Conservation (phyloP, 2,329 filamentous ascomycete genomes). For the Claviceps quebecensis region DNA sequence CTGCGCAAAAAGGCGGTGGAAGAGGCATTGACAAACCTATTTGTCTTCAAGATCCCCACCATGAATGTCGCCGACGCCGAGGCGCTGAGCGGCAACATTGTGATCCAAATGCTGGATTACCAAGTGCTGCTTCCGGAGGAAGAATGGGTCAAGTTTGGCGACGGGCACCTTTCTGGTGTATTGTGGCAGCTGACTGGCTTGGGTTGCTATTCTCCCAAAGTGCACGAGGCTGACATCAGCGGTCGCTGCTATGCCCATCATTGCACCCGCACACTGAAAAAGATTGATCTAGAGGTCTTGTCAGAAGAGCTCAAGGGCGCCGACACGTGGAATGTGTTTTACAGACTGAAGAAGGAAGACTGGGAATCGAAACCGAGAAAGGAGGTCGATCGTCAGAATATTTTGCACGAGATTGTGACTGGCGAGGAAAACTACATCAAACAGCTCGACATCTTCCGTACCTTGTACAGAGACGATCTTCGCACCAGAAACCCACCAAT, state of each 20-base stretch:
- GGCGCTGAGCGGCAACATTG: constrained; percentile 62
- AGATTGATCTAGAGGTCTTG: constrained; percentile 71
- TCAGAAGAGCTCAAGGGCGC: constrained; percentile 51
- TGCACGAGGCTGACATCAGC: constrained; percentile 57
- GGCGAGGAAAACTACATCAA: constrained; percentile 86
- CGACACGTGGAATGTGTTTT: constrained; percentile 83
- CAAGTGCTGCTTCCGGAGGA: constrained; percentile 75
- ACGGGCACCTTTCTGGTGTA: constrained; percentile 70
- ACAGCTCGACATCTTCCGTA: constrained; percentile 71
- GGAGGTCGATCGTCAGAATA: constrained; percentile 85
- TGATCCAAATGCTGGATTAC: constrained; percentile 64
- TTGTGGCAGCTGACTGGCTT: constrained; percentile 83
- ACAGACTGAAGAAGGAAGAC: constrained; percentile 66
- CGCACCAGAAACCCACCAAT: constrained; percentile 61
- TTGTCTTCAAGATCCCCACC: constrained; percentile 88
- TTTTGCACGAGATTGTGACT: constrained; percentile 87
- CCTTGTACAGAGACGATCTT: constrained; percentile 75
- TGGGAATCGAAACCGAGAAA: constrained; percentile 62
- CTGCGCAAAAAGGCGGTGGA: constrained; percentile 72
- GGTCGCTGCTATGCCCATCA: constrained; percentile 87
- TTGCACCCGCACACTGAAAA: constrained; percentile 87
- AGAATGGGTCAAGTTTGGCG: constrained; percentile 92
- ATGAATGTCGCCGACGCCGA: constrained; percentile 98
- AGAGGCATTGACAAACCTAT: constrained; percentile 76
- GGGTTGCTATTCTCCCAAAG: constrained; percentile 76